Evolutionary conservation across 108 stramenopile genomes (phyloP).

Genomic region (Skeletonema costatum): DNA sequence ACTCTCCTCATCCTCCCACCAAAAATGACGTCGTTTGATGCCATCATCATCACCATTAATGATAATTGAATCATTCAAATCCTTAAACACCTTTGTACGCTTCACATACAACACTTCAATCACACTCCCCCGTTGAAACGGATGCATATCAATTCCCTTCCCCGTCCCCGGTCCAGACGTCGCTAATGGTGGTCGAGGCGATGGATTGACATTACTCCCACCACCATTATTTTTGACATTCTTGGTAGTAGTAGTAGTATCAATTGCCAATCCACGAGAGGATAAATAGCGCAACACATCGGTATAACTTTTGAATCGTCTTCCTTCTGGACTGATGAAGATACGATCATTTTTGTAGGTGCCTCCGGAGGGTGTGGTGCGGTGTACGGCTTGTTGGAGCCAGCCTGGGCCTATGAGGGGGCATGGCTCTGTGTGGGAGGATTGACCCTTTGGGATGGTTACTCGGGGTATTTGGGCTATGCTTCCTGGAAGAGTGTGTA

Average conservation of each 20-base stretch:
- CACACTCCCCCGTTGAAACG: slow-evolving; percentile 81
- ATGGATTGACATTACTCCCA: not conserved
- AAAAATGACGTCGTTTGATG: not conserved
- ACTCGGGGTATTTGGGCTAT: not conserved
- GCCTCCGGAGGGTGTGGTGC: slow-evolving; percentile 4
- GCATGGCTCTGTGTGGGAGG: slow-evolving; percentile 3
- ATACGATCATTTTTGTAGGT: slow-evolving; percentile 3
- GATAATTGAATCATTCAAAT: not conserved
- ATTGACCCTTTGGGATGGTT: not conserved
- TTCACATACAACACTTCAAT: slow-evolving; percentile 78
- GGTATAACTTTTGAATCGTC: slow-evolving; percentile 1
- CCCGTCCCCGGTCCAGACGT: slow-evolving; percentile 39
- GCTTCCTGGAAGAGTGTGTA: not conserved
- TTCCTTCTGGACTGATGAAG: slow-evolving; percentile 2
- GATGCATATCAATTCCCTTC: slow-evolving; percentile 74
- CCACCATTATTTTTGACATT: not conserved
- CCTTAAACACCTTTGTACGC: slow-evolving; percentile 46
- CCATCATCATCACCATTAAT: not conserved
- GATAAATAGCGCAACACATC: slow-evolving; percentile 5
- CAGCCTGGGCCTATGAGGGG: slow-evolving; percentile 10
- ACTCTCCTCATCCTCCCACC: not conserved
- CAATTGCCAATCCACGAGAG: not conserved
- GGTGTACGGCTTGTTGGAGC: not conserved
- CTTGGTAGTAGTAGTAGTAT: not conserved
- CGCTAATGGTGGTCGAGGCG: not conserved